These are phyloP conservation scores for Apiosordaria backusii DNA, from an alignment of 495 filamentous ascomycete genomes.

Conservation along the genomic window DNA sequence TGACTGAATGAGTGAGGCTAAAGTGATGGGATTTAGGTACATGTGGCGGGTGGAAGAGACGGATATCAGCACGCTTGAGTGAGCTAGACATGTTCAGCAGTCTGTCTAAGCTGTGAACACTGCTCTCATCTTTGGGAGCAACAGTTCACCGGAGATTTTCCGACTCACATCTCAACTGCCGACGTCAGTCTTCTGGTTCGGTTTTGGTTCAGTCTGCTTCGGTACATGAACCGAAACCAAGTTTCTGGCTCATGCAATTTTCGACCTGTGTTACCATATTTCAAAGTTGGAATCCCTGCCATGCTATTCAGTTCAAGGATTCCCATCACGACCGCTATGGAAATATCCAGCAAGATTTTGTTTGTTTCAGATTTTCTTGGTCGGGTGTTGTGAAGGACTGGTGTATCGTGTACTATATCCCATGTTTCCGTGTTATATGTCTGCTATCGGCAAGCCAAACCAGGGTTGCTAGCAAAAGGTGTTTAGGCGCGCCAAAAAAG, in stretches of 20 bases:
- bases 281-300: neutral
- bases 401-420: neutral
- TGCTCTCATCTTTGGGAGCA: neutral
- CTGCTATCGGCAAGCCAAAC: neutral
- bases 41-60: conserved; percentile 86
- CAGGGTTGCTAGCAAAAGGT: neutral
- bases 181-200: neutral
- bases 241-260: neutral
- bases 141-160: neutral
- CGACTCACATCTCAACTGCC: neutral
- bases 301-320: neutral
- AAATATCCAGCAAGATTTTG: neutral
- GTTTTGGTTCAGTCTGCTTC: neutral
- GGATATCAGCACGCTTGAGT: conserved; percentile 63
- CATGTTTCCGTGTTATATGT: neutral
- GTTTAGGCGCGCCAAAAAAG: neutral
- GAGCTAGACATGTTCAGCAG: neutral
- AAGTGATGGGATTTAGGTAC: conserved; percentile 45
- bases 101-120: neutral
- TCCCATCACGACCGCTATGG: neutral
- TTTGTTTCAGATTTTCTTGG: neutral
- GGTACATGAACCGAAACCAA: neutral
- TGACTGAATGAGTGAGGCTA: neutral
- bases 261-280: neutral
- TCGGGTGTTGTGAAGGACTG: neutral